phyloP scores from a whole-genome alignment of 164 flowering plant genomes.

The Berberis vulgaris region DNA sequence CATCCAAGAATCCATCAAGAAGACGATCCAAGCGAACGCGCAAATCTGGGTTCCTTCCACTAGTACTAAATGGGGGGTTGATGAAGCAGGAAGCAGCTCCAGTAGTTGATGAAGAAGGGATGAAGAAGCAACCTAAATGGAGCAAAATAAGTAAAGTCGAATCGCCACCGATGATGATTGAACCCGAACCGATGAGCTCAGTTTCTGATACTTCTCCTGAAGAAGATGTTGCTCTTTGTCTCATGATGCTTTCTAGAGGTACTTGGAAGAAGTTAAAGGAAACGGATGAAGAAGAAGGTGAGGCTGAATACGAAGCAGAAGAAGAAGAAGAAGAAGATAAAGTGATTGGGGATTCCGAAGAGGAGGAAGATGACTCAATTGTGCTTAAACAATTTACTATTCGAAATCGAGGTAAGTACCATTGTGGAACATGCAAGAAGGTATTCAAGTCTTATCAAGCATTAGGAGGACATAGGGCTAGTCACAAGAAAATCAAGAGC shows the following conservation, averaged over 20 bases:
- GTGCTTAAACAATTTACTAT: constrained; percentile 5
- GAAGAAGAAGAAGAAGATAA: constrained; percentile 11
- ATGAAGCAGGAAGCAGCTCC: neutral
- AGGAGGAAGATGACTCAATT: constrained; percentile 11
- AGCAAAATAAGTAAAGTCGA: constrained; percentile 14
- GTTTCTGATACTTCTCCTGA: constrained; percentile 64
- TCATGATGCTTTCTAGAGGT: constrained; percentile 83
- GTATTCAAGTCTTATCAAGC: constrained; percentile 76
- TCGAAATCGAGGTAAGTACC: constrained; percentile 31
- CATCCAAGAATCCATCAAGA: constrained; percentile 43
- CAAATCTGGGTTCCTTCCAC: constrained; percentile 3
- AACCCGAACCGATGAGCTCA: constrained; percentile 57
- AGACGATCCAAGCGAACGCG: constrained; percentile 48
- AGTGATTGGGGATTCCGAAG: constrained; percentile 1
- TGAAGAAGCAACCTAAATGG: constrained; percentile 13
- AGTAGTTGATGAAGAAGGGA: neutral
- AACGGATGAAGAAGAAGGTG: neutral
- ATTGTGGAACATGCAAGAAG: constrained; percentile 75
- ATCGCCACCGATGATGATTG: constrained; percentile 13
- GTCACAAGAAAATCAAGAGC: constrained; percentile 63
- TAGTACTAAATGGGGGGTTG: neutral
- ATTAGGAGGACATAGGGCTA: constrained; percentile 82
- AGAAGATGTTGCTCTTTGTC: constrained; percentile 71
- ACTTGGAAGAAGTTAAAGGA: constrained; percentile 28
- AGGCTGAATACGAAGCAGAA: constrained; percentile 4